Base-by-base conservation (phyloP, 768 basidiomycete species). In the Boletus coccyginus region DNA sequence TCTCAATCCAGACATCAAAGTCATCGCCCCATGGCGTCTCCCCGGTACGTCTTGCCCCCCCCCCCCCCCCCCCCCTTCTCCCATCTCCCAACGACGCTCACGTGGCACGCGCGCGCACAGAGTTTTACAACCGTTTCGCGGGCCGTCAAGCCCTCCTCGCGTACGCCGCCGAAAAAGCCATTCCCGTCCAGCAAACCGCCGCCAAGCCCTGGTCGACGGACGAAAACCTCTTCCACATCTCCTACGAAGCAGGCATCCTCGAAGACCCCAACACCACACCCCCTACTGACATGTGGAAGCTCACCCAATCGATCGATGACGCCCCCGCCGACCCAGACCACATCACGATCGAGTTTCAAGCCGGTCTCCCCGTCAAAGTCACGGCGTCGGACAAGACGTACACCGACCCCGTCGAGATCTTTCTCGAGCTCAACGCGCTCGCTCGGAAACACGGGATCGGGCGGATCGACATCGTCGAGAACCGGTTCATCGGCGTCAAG, bases 201-300 rank as follows among this genome's bases (percentile, higher is more conserved):
- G 83, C 95, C 53, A 98, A 98, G 77, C 96, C 97, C 38, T 99
- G 97, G 97, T 98, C 96, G 3, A 99, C 97, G 7, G 96, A 99
- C 72, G 97, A 98, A 77, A 99, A 98, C 78, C 81, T 99, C 46
- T 98, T 96, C 87, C 97, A 99, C 79, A 99, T 98, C 75, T 98
- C 97, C 17, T 99, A 98, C 77, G 97, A 99, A 74, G 96, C 97
- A 12, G 97, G 96, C 44, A 98, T 99, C 72, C 86, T 99, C 61
- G 97, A 99, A 73, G 90, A 98, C 70, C 97, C 97, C 60, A 85
- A 96, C 79, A 86, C 78, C 57, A 98, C 94, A 7, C 97, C 97
- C 51, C 96, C 96, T 17, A 70, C 73, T 13, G 96, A 98, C 80
- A 99, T 99, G 97, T 99, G 97, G 97, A 98, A 98, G 74, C 86